Percentiles rank a stretch among this genome's conserved stretches.
These are phyloP conservation scores for Rutstroemia sp. DNA, from an alignment of 2,329 filamentous ascomycete genomes.

Conservation along the genomic window DNA sequence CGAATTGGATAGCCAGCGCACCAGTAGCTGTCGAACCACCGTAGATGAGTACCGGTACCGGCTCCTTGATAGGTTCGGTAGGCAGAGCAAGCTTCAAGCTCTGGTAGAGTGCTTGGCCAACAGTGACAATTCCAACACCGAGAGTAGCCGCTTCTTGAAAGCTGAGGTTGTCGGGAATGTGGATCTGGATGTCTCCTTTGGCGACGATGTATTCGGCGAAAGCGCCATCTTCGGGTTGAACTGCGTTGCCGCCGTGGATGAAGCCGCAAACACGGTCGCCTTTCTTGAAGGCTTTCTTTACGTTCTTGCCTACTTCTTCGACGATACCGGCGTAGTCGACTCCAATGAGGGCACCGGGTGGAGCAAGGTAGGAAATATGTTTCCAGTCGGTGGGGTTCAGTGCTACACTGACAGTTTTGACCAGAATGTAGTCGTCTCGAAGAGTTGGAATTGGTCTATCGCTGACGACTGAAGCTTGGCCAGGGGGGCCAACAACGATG, in stretches of 20 bases:
- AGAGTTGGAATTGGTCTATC: not conserved
- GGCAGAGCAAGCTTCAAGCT: not conserved
- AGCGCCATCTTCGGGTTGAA: conserved; percentile 18
- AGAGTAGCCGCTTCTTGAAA: conserved; percentile 37
- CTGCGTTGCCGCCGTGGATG: conserved; percentile 19
- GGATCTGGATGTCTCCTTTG: conserved; percentile 35
- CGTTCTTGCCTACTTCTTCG: conserved; percentile 10
- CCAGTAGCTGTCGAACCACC: conserved; percentile 25
- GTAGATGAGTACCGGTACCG: conserved; percentile 27
- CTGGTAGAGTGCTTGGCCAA: conserved; percentile 4
- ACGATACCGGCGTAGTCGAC: conserved; percentile 9
- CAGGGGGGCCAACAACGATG: too few species aligned
- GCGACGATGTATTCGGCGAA: conserved; percentile 20
- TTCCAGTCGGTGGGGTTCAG: not conserved
- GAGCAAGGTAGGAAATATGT: too few species aligned
- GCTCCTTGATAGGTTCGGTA: not conserved
- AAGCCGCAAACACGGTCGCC: conserved; percentile 18
- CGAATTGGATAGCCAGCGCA: conserved; percentile 29
- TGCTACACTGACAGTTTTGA: not conserved
- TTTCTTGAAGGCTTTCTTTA: conserved; percentile 15
- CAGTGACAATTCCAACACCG: conserved; percentile 12
- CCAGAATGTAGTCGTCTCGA: not conserved
- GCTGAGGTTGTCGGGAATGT: conserved; percentile 36
- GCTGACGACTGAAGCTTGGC: too few species aligned
- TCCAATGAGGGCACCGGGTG: not conserved